Conservation (phyloP, 2,329 filamentous ascomycete species). For the Trichophyton benhamiae region DNA sequence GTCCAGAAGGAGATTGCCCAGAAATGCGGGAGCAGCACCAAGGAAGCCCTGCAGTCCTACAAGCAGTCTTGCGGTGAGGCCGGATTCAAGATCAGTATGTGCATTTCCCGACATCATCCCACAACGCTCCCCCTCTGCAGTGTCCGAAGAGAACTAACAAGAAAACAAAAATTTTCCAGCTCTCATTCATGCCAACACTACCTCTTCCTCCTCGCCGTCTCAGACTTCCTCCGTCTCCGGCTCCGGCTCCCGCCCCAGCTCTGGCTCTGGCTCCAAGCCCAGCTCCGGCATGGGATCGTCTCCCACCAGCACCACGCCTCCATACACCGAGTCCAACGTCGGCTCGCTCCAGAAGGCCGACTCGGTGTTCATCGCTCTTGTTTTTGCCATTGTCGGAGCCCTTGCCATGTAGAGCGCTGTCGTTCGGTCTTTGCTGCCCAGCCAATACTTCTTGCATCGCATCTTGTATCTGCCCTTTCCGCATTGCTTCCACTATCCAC, state of each 20-base stretch:
- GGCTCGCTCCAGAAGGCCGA: constrained; percentile 24
- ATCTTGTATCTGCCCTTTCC: neutral
- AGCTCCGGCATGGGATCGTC: neutral
- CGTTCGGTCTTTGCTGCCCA: neutral
- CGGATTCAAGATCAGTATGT: constrained; percentile 33
- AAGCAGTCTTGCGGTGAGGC: constrained; percentile 27
- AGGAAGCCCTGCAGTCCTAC: constrained; percentile 29
- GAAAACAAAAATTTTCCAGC: neutral
- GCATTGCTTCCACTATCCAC: neutral
- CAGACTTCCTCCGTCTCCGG: constrained; percentile 4
- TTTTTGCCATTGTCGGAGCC: constrained; percentile 31
- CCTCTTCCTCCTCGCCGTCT: constrained; percentile 1
- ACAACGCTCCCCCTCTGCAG: neutral
- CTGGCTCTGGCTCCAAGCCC: neutral
- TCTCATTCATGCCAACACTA: neutral
- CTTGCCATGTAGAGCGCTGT: constrained; percentile 23
- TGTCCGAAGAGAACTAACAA: neutral
- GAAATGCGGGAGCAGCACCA: constrained; percentile 23
- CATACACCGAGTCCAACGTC: constrained; percentile 16
- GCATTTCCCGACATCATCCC: constrained; percentile 1
- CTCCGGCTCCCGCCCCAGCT: constrained; percentile 16
- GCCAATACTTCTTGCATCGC: neutral
- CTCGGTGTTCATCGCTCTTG: constrained; percentile 27
- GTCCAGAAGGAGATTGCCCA: constrained; percentile 28
- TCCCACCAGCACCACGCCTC: neutral